phyloP scores from a whole-genome alignment of 2,329 filamentous ascomycete species.

The Microdochium bolleyi region DNA sequence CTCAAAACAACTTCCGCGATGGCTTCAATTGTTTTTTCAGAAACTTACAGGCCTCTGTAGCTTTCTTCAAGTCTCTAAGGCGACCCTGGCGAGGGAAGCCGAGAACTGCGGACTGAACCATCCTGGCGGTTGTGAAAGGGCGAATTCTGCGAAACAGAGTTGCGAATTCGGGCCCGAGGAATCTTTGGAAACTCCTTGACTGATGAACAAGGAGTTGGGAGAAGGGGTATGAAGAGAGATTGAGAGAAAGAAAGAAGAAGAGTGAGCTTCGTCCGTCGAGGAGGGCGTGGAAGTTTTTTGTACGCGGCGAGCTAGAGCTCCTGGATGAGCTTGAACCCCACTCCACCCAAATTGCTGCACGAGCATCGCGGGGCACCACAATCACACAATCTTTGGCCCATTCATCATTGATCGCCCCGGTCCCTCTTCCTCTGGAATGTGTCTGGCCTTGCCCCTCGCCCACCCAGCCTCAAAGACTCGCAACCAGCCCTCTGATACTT shows the following conservation, averaged over 20 bases:
- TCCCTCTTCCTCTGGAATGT: neutral
- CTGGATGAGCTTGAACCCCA: too few species aligned
- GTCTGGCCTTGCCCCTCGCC: neutral
- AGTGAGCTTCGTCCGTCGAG: neutral
- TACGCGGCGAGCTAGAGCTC: neutral
- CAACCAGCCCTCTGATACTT: neutral
- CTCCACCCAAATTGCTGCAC: neutral
- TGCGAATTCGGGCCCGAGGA: slow-evolving; percentile 1
- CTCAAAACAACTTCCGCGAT: slow-evolving; percentile 2
- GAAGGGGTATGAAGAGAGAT: slow-evolving; percentile 5
- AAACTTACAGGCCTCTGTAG: slow-evolving; percentile 76
- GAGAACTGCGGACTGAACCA: slow-evolving; percentile 71
- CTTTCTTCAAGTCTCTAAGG: slow-evolving; percentile 99
- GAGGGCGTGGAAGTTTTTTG: neutral
- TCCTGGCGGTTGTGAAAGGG: slow-evolving; percentile 30
- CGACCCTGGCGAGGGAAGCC: slow-evolving; percentile 99
- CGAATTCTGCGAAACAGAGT: slow-evolving; percentile 10
- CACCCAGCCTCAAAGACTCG: neutral
- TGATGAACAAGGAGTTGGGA: neutral
- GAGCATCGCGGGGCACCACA: slow-evolving; percentile 3
- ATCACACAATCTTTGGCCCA: slow-evolving; percentile 6
- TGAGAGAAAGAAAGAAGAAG: slow-evolving; percentile 2
- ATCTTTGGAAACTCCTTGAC: neutral
- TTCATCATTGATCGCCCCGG: slow-evolving; percentile 5
- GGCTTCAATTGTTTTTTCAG: too few species aligned